Percentiles rank a stretch among this genome's conserved stretches.
phyloP scores from a whole-genome alignment of 495 filamentous ascomycete species.

The Xylaria curta region DNA sequence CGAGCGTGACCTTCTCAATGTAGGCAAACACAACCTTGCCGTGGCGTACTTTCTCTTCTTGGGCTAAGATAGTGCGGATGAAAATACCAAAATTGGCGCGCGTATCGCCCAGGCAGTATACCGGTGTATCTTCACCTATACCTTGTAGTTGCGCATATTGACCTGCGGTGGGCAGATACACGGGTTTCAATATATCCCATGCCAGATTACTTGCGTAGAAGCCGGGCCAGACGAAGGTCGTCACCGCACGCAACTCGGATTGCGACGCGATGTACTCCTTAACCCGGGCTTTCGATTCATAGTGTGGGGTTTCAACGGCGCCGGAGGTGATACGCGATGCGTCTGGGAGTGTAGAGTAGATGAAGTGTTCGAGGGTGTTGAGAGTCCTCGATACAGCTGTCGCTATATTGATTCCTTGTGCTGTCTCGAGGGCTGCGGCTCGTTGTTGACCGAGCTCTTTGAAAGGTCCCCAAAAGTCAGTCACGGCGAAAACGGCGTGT shows the following conservation, averaged over 20 bases:
- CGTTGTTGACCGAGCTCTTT: conserved; percentile 11
- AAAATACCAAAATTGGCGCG: neutral
- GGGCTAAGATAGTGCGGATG: neutral
- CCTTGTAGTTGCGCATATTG: conserved; percentile 14
- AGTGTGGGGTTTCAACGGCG: conserved; percentile 46
- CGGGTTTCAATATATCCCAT: conserved; percentile 45
- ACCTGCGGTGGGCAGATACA: conserved; percentile 23
- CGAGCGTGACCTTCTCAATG: neutral
- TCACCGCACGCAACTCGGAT: conserved; percentile 38
- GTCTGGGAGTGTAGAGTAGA: conserved; percentile 49
- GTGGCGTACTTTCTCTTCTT: neutral
- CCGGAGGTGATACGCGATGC: conserved; percentile 35
- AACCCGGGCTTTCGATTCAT: conserved; percentile 47
- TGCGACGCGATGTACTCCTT: conserved; percentile 46
- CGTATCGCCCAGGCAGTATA: conserved; percentile 12
- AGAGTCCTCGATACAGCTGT: conserved; percentile 52
- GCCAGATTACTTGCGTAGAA: conserved; percentile 43
- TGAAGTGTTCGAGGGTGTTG: conserved; percentile 50
- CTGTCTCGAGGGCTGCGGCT: conserved; percentile 11
- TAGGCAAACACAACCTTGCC: neutral
- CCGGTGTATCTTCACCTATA: neutral
- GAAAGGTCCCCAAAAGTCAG: conserved; percentile 38
- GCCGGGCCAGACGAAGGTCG: conserved; percentile 50
- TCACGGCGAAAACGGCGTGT: conserved; percentile 33
- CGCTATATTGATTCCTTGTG: conserved; percentile 58